These are phyloP conservation scores for Hanseniaspora gamundiae DNA, from an alignment of 1,139 yeast species.

Conservation along the genomic window DNA sequence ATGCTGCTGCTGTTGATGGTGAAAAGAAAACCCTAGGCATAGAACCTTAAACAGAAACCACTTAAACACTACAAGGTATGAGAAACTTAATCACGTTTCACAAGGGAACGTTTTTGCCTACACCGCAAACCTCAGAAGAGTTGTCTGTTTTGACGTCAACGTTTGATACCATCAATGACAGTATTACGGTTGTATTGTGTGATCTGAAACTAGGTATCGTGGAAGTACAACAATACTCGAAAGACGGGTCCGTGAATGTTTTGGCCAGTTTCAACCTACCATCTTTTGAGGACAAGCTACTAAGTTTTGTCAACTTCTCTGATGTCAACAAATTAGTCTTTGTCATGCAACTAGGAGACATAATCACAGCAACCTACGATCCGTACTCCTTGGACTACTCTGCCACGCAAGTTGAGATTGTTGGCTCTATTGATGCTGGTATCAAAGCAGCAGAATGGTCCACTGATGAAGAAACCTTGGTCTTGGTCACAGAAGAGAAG, in stretches of 20 bases:
- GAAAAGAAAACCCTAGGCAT: background rate
- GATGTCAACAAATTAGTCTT: slow-evolving; percentile 52
- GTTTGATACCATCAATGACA: slow-evolving; percentile 69
- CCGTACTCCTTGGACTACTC: slow-evolving; percentile 34
- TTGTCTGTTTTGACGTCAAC: slow-evolving; percentile 31
- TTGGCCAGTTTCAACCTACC: slow-evolving; percentile 46
- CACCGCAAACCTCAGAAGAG: slow-evolving; percentile 31
- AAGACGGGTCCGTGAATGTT: slow-evolving; percentile 40
- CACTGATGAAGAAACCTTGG: slow-evolving; percentile 78
- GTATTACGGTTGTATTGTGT: slow-evolving; percentile 55
- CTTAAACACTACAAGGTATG: too few species aligned
- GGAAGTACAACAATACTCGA: slow-evolving; percentile 49
- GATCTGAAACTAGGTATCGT: slow-evolving; percentile 46
- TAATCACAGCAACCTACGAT: slow-evolving; percentile 55
- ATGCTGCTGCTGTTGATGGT: too few species aligned
- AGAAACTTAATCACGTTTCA: slow-evolving; percentile 47
- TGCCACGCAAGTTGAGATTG: slow-evolving; percentile 52
- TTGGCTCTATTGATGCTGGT: slow-evolving; percentile 76
- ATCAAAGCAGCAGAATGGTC: slow-evolving; percentile 75
- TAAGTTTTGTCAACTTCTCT: slow-evolving; percentile 52
- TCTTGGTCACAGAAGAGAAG: slow-evolving; percentile 51
- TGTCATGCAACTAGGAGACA: slow-evolving; percentile 56
- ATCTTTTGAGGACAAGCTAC: slow-evolving; percentile 25
- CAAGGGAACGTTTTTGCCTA: slow-evolving; percentile 40
- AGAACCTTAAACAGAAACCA: background rate